Percentiles rank a stretch among this genome's conserved stretches.
phyloP scores from a whole-genome alignment of 106 monocot species.

The Hemerocallis citrina region DNA sequence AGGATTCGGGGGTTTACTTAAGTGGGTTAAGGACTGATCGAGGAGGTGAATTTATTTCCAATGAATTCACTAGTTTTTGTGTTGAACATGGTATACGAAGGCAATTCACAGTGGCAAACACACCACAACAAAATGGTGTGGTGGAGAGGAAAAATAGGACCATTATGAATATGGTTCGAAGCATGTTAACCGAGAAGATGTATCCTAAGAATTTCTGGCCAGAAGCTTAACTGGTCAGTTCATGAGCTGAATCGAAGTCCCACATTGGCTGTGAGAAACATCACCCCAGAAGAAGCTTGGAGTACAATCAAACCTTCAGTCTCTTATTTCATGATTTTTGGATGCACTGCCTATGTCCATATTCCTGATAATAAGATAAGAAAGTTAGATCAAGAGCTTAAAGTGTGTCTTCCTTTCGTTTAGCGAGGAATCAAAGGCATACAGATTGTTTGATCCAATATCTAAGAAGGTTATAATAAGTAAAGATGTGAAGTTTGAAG shows the following conservation, averaged over 20 bases:
- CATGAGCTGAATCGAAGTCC: not conserved
- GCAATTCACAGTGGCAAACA: not conserved
- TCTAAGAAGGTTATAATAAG: not conserved
- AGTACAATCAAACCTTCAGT: not conserved
- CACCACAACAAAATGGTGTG: not conserved
- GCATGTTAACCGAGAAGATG: not conserved
- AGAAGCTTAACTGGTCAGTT: not conserved
- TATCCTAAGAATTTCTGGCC: not conserved
- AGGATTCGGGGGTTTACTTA: not conserved
- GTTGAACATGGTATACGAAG: not conserved
- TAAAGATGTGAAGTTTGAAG: slow-evolving; percentile 9
- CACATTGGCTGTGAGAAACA: not conserved
- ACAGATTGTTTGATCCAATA: not conserved
- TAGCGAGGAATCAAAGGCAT: not conserved
- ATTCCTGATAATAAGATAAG: not conserved
- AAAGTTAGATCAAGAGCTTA: not conserved
- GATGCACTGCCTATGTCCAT: slow-evolving; percentile 1
- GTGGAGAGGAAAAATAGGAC: not conserved
- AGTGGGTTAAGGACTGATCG: not conserved
- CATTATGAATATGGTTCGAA: not conserved
- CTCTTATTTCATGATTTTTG: not conserved
- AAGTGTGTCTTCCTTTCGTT: slow-evolving; percentile 1
- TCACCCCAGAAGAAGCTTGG: not conserved
- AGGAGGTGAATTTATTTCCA: not conserved
- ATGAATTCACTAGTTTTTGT: not conserved